phyloP scores from a whole-genome alignment of 2,329 filamentous ascomycete genomes.

The Orbilia ellipsospora region DNA sequence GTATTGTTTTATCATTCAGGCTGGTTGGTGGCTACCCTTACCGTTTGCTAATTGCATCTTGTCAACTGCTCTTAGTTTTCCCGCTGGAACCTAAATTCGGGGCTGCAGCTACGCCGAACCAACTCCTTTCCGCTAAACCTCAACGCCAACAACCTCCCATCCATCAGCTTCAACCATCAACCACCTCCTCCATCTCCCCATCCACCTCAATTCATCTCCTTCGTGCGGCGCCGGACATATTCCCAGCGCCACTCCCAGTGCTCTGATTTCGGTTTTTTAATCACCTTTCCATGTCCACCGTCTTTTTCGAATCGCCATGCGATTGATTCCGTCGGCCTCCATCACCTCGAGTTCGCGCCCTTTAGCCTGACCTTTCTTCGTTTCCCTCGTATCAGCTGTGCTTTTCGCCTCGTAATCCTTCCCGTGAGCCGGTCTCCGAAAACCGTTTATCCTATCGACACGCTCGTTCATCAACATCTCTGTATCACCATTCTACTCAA shows the following conservation, averaged over 20 bases:
- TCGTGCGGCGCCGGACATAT: constrained; percentile 25
- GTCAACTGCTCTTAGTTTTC: neutral
- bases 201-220: constrained; percentile 8
- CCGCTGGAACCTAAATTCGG: constrained; percentile 41
- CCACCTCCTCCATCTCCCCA: constrained; percentile 1
- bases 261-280: neutral
- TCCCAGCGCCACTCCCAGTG: neutral
- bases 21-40: no score
- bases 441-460: constrained; percentile 14
- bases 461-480: constrained; percentile 7
- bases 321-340: constrained; percentile 37
- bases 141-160: neutral
- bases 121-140: neutral
- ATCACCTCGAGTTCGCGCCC: constrained; percentile 22
- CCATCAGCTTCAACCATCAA: neutral
- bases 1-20: constrained; percentile 7
- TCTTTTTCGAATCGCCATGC: constrained; percentile 41
- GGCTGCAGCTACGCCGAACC: constrained; percentile 18
- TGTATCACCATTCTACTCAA: constrained; percentile 16
- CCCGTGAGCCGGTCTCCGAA: constrained; percentile 48
- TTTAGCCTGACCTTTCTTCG: constrained; percentile 28
- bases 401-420: neutral
- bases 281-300: constrained; percentile 23
- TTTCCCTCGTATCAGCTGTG: constrained; percentile 1
- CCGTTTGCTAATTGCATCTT: no score